These are phyloP conservation scores for Pontederia paniculata DNA, from an alignment of 176 grass and related monocot genomes.

Conservation along the genomic window DNA sequence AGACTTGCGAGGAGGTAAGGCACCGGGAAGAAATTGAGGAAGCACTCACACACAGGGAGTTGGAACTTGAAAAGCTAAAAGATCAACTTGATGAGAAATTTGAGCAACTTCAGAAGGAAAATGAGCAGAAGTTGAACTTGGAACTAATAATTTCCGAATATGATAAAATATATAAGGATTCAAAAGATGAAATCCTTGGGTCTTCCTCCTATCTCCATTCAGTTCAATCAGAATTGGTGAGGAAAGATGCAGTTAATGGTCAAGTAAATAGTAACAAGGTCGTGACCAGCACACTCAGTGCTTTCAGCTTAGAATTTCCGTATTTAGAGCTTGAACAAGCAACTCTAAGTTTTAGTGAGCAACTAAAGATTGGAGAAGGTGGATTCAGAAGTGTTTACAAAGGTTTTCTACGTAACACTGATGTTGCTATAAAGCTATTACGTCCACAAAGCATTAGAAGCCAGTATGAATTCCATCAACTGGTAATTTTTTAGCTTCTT, in stretches of 20 bases:
- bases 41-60: slow-evolving; percentile 20
- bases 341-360: no score
- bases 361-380: no score
- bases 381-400: no score
- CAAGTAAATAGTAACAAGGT: slow-evolving; percentile 20
- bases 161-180: slow-evolving; percentile 20
- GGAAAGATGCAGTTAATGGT: slow-evolving; percentile 23
- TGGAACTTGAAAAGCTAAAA: slow-evolving; percentile 33
- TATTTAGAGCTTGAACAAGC: slow-evolving; percentile 11
- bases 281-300: neutral
- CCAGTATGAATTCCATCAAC: no score
- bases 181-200: slow-evolving; percentile 29
- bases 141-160: slow-evolving; percentile 26
- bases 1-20: slow-evolving; percentile 38
- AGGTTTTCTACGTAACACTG: no score
- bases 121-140: slow-evolving; percentile 24
- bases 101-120: slow-evolving; percentile 25
- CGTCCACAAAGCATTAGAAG: no score
- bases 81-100: slow-evolving; percentile 18
- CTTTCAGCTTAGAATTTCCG: slow-evolving; percentile 37
- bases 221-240: slow-evolving; percentile 27
- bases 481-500: no score
- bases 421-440: no score
- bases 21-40: slow-evolving; percentile 28
- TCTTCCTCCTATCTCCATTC: slow-evolving; percentile 26